A percentile compares a stretch with the other conserved stretches of the same genome.
Evolutionary conservation across 179 eudicot species (phyloP).

Genomic region (Drosera spatulata): DNA sequence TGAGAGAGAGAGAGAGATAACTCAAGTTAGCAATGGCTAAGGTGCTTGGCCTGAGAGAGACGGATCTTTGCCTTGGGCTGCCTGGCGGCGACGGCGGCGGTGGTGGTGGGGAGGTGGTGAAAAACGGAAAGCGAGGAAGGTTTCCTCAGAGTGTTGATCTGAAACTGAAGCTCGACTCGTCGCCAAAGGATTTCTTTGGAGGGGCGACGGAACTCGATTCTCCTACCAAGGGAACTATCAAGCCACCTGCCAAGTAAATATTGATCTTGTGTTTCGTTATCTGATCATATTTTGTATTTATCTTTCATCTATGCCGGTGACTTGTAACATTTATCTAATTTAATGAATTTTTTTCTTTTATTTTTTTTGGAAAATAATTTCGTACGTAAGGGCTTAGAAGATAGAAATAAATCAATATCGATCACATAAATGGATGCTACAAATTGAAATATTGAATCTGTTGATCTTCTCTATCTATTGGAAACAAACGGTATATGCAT

Average conservation of each 20-base stretch:
- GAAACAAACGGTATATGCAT: too few species aligned
- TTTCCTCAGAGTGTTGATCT: slow-evolving; percentile 12
- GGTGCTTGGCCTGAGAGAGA: slow-evolving; percentile 5
- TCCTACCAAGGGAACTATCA: not conserved
- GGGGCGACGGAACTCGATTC: not conserved
- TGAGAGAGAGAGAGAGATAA: too few species aligned
- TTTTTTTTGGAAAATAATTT: too few species aligned
- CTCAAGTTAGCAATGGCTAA: too few species aligned
- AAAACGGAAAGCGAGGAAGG: slow-evolving; percentile 8
- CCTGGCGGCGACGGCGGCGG: slow-evolving; percentile 1
- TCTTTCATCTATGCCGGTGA: not conserved
- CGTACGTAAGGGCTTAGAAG: too few species aligned
- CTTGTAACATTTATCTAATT: too few species aligned
- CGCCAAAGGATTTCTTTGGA: not conserved
- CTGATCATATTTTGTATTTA: not conserved
- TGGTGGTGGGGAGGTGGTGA: not conserved
- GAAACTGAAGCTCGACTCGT: slow-evolving; percentile 4
- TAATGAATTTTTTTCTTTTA: too few species aligned
- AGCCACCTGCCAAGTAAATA: slow-evolving; percentile 3
- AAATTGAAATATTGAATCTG: too few species aligned
- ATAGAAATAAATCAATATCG: too few species aligned
- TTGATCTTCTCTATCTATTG: too few species aligned
- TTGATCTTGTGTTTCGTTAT: not conserved
- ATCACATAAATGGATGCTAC: too few species aligned
- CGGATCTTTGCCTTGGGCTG: slow-evolving; percentile 11